Evolutionary conservation across 164 flowering plant genomes (phyloP).

Genomic region (Chloranthus sessilifolius): DNA sequence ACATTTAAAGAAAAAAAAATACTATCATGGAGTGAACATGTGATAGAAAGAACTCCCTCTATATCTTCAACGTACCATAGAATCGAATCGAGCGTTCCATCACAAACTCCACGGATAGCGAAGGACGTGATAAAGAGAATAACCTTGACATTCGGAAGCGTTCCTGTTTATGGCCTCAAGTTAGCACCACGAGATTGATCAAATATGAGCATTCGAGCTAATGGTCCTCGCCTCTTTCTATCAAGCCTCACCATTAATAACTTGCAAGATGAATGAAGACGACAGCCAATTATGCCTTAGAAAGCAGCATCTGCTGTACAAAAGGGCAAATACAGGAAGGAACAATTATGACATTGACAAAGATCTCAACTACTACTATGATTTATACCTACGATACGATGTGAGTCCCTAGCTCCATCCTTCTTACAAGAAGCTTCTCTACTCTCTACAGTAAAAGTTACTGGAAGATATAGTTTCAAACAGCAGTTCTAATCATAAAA

Average conservation of each 20-base stretch:
- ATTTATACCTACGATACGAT: slow-evolving; percentile 43
- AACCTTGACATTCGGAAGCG: neutral
- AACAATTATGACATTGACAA: slow-evolving; percentile 65
- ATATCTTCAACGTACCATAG: too few relatives aligned
- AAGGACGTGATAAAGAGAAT: too few relatives aligned
- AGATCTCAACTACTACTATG: slow-evolving; percentile 47
- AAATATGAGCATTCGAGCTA: slow-evolving; percentile 13
- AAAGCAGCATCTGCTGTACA: slow-evolving; percentile 60
- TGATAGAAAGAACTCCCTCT: too few relatives aligned
- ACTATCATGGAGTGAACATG: too few relatives aligned
- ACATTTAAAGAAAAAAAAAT: too few relatives aligned
- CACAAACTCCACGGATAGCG: too few relatives aligned
- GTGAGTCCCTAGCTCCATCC: slow-evolving; percentile 22
- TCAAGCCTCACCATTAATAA: slow-evolving; percentile 25
- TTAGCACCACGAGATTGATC: too few relatives aligned
- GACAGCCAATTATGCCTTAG: slow-evolving; percentile 31
- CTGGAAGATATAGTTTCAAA: slow-evolving; percentile 12
- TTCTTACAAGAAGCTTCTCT: slow-evolving; percentile 2
- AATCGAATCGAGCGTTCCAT: too few relatives aligned
- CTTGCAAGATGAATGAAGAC: slow-evolving; percentile 24
- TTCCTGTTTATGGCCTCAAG: slow-evolving; percentile 1
- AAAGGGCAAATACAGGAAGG: slow-evolving; percentile 76
- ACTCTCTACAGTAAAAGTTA: slow-evolving; percentile 11
- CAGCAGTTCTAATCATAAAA: slow-evolving; percentile 12
- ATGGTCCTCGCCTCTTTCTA: slow-evolving; percentile 14